Evolutionary conservation across 106 monocot species (phyloP).

Genomic region (Chionographis japonica): DNA sequence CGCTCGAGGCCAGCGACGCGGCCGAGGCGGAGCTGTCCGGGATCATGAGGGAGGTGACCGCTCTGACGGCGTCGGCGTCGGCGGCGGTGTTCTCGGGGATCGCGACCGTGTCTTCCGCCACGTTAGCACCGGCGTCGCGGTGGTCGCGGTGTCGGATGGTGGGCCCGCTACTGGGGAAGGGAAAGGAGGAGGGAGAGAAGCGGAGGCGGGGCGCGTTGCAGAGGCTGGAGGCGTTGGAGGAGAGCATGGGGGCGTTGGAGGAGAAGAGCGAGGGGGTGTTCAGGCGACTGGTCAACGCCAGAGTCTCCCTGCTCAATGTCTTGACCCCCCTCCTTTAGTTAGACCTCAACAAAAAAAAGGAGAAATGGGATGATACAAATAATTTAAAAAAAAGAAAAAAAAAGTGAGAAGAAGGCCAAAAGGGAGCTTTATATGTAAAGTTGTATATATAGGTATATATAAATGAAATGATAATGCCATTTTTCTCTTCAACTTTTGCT

Average conservation of each 20-base stretch:
- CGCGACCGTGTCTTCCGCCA: constrained; percentile 13
- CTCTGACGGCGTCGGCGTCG: constrained; percentile 19
- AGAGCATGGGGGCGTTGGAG: constrained; percentile 38
- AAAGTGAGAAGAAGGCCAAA: no score
- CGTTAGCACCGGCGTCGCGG: constrained; percentile 4
- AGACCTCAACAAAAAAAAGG: no score
- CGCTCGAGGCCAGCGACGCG: background rate
- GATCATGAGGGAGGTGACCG: constrained; percentile 33
- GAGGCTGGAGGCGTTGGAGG: constrained; percentile 38
- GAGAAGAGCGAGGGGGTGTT: constrained; percentile 37
- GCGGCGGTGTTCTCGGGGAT: constrained; percentile 24
- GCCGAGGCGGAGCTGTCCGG: constrained; percentile 25
- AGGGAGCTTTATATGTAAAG: no score
- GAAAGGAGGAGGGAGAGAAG: constrained; percentile 12
- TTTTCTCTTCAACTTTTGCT: no score
- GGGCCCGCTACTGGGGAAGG: constrained; percentile 16
- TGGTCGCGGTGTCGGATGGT: constrained; percentile 4
- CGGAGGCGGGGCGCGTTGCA: constrained; percentile 15
- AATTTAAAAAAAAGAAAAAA: no score
- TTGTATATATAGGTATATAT: no score
- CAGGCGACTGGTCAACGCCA: constrained; percentile 42
- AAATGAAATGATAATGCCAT: no score
- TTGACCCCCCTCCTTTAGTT: constrained; percentile 19
- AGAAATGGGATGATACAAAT: no score
- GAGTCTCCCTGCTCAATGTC: constrained; percentile 65